These are phyloP conservation scores for Pilobolus umbonatus DNA, from an alignment of 192 early-diverging fungal species.

Conservation along the genomic window DNA sequence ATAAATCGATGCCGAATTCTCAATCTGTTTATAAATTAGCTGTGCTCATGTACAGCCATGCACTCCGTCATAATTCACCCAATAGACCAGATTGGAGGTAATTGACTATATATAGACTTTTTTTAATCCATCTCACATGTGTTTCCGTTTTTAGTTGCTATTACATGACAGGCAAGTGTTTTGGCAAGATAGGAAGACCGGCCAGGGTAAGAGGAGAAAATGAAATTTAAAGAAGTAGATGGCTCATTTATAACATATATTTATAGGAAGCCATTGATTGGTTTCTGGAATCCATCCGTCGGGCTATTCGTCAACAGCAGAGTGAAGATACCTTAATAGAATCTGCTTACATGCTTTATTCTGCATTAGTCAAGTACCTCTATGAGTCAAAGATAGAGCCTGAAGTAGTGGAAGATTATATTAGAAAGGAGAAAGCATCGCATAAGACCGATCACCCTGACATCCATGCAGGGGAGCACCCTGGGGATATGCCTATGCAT, in stretches of 20 bases:
- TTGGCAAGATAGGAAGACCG: conserved; percentile 38
- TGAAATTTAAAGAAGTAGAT: conserved; percentile 2
- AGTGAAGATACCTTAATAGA: conserved; percentile 57
- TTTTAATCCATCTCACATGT: neutral
- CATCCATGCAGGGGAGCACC: too few species aligned
- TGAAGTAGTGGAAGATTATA: neutral
- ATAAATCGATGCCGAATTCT: neutral
- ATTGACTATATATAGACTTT: neutral
- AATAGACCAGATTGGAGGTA: conserved; percentile 25
- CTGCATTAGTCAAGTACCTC: conserved; percentile 52
- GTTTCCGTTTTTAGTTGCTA: conserved; percentile 14
- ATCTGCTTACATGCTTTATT: conserved; percentile 52
- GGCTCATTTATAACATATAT: neutral
- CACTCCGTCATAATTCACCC: conserved; percentile 11
- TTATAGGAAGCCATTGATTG: conserved; percentile 36
- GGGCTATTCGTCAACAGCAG: conserved; percentile 32
- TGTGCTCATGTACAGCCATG: conserved; percentile 18
- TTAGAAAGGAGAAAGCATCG: neutral
- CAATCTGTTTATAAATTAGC: conserved; percentile 37
- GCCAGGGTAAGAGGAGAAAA: conserved; percentile 25
- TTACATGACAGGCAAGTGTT: conserved; percentile 48
- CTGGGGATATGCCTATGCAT: too few species aligned
- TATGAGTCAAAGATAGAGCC: conserved; percentile 40
- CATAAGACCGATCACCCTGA: too few species aligned
- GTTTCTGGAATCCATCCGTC: conserved; percentile 34